Evolutionary conservation across 1,284 basidiomycete genomes (phyloP).

Genomic region (Pisolithus thermaeus): DNA sequence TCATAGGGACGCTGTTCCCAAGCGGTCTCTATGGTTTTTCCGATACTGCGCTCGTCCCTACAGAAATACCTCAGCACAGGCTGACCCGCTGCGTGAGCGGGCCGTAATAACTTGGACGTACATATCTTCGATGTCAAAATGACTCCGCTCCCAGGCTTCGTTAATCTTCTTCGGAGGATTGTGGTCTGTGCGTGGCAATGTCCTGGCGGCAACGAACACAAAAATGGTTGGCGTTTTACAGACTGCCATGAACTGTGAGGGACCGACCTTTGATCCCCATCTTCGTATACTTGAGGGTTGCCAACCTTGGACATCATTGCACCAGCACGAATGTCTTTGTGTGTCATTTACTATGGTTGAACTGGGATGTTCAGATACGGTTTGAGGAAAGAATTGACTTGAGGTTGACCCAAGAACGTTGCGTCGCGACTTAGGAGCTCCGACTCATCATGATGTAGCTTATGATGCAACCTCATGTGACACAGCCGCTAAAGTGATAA

Average conservation of each 20-base stretch:
- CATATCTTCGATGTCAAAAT: constrained; percentile 37
- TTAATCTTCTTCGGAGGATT: constrained; percentile 23
- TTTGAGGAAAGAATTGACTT: neutral
- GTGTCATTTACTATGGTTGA: neutral
- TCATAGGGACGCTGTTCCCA: constrained; percentile 27
- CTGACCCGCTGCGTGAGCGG: neutral
- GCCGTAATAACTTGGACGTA: constrained; percentile 9
- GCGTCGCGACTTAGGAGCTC: neutral
- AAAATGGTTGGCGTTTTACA: neutral
- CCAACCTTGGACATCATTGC: constrained; percentile 45
- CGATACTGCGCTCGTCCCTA: constrained; percentile 38
- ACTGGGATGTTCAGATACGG: neutral
- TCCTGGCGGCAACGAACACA: constrained; percentile 6
- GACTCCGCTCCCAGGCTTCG: constrained; percentile 27
- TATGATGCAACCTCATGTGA: neutral
- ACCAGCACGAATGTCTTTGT: constrained; percentile 21
- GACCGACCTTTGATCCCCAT: constrained; percentile 36
- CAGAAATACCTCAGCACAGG: neutral
- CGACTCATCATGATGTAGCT: neutral
- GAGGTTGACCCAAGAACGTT: neutral
- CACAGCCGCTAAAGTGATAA: too few species aligned
- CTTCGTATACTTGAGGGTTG: constrained; percentile 38
- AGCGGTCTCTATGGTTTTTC: constrained; percentile 33
- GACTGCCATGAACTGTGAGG: neutral
- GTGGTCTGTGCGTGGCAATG: constrained; percentile 17